A percentile compares a stretch with the other conserved stretches of the same genome.
Evolutionary conservation across 2,329 filamentous ascomycete species (phyloP).

Genomic region (Alternaria tenuissima): DNA sequence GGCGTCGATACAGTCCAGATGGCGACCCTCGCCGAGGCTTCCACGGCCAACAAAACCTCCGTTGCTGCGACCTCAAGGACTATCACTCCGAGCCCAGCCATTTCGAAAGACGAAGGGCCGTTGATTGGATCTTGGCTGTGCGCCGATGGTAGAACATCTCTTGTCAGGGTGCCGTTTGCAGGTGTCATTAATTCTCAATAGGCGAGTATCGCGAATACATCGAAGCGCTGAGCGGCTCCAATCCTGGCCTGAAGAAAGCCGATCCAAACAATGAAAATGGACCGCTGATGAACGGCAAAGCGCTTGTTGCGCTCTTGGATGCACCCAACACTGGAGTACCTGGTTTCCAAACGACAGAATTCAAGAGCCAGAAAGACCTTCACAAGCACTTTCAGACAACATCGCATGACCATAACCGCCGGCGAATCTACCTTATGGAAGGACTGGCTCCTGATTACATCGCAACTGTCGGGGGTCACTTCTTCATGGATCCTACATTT

Average conservation of each 20-base stretch:
- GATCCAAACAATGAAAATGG: conserved; percentile 41
- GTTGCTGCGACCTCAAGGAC: conserved; percentile 5
- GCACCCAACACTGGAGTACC: conserved; percentile 16
- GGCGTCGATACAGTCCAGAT: conserved; percentile 4
- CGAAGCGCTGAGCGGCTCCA: conserved; percentile 35
- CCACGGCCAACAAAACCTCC: conserved; percentile 2
- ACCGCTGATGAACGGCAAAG: conserved; percentile 29
- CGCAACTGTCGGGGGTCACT: conserved; percentile 38
- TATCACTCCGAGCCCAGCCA: conserved; percentile 11
- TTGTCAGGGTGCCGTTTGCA: too few species aligned
- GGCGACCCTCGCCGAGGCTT: conserved; percentile 5
- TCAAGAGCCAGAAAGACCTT: conserved; percentile 26
- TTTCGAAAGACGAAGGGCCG: neutral
- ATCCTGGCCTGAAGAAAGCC: conserved; percentile 39
- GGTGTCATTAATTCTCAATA: conserved; percentile 20
- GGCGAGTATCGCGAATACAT: conserved; percentile 43
- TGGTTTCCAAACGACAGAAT: conserved; percentile 27
- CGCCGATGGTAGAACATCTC: conserved; percentile 27
- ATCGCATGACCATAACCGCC: conserved; percentile 16
- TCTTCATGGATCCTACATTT: conserved; percentile 47
- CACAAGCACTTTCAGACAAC: conserved; percentile 24
- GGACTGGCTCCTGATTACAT: conserved; percentile 43
- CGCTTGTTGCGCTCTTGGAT: conserved; percentile 39
- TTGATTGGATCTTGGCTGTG: conserved; percentile 40
- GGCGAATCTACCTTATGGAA: conserved; percentile 47